Evolutionary conservation across 2,329 filamentous ascomycete genomes (phyloP), one percentile per base, ranked within the genome.

Genomic region (Byssochlamys sp.): DNA sequence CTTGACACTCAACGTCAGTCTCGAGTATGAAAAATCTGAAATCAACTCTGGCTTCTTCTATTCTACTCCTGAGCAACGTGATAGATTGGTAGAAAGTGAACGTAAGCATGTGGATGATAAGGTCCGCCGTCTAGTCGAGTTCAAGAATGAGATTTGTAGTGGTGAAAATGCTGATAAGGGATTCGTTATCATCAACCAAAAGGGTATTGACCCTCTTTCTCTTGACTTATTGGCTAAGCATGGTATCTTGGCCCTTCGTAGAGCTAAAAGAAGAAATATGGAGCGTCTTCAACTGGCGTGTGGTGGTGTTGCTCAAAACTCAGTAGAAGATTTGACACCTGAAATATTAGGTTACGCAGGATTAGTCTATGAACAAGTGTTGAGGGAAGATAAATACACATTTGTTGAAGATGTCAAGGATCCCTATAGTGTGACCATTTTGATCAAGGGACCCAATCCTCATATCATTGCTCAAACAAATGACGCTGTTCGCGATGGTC

Each of bases 31-130:
- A 77, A 99, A 99, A 81, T 92, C 91, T 0, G 94, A 99, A 77
- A 95, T 99, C 75, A 99, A 99, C 83, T 96, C 91, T 48, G 86
- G 91, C 55, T 99, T 99, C 81, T 99, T 95, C 82, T 99, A 99
- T 79, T 96, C 89, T 35, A 95, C 86, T 70, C 94, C 94, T 27
- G 91, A 96, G 64, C 94, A 99, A 79, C 85, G 94, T 64, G 94
- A 97, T 69, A 97, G 97, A 81, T 84, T 99, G 45, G 94, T 99
- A 10, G 94, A 97, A 79, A 96, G 90, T 69, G 94, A 99, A 79
- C 88, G 94, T 62, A 85, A 89, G 61, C 96, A 96, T 67, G 91
- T 99, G 52, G 94, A 99, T 69, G 86, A 94, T 63, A 99, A 97
- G 81, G 78, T 99, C 65, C 88, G 91, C 76, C 96, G 95, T 81